Evolutionary conservation across 257 asterid species (phyloP).

Genomic region (Euphrasia confusa): DNA sequence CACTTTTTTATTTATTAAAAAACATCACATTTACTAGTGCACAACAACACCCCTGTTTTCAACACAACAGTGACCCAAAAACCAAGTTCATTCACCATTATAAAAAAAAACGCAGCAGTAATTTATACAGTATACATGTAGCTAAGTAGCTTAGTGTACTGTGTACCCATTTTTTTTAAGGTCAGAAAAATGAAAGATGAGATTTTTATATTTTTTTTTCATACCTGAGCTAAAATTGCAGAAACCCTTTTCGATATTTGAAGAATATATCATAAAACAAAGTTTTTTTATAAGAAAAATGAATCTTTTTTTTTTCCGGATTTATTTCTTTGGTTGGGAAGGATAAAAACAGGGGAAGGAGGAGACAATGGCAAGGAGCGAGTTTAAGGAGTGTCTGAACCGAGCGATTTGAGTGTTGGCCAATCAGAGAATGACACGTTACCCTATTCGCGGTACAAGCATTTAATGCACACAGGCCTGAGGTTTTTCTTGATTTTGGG

Average conservation of each 20-base stretch:
- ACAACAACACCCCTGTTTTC: no score
- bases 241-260: constrained; percentile 13
- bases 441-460: constrained; percentile 7
- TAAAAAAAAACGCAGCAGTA: no score
- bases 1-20: not conserved
- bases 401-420: constrained; percentile 36
- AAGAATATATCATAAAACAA: not conserved
- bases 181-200: not conserved
- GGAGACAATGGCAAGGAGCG: not conserved
- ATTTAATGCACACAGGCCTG: constrained; percentile 24
- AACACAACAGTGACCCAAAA: no score
- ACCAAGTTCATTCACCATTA: no score
- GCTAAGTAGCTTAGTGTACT: no score
- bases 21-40: not conserved
- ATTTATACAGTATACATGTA: not conserved
- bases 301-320: not conserved
- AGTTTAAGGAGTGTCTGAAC: constrained; percentile 27
- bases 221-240: not conserved
- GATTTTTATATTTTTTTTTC: not conserved
- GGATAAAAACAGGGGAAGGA: not conserved
- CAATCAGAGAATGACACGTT: constrained; percentile 25
- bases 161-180: not conserved
- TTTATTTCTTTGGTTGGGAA: not conserved
- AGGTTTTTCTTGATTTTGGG: constrained; percentile 12
- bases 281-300: not conserved